phyloP scores from a whole-genome alignment of 163 green algal genomes.

The Trebouxiophyceae sp. region DNA sequence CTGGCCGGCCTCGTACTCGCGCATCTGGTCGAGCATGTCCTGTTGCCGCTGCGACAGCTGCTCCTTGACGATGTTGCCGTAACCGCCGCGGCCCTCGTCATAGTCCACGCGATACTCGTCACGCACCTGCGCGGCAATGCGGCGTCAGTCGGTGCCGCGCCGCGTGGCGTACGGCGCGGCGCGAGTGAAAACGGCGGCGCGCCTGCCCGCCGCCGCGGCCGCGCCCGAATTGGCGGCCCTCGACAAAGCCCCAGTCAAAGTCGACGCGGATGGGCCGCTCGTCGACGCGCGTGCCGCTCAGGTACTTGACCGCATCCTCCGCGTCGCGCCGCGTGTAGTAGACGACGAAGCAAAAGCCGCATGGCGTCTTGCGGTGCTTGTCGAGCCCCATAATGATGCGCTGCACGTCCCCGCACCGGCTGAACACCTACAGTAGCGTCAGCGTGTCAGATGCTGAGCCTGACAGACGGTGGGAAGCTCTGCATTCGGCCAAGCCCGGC shows the following conservation, averaged over 20 bases:
- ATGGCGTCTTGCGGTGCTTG: conserved; percentile 85
- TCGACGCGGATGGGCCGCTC: conserved; percentile 88
- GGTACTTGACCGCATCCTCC: conserved; percentile 79
- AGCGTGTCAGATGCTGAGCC: too few species aligned
- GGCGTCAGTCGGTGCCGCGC: conserved; percentile 13
- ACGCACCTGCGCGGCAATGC: conserved; percentile 63
- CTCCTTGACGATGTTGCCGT: conserved; percentile 45
- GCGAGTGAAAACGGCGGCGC: conserved; percentile 4
- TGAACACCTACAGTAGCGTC: conserved; percentile 75
- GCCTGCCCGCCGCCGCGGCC: conserved; percentile 82
- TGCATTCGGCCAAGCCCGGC: too few species aligned
- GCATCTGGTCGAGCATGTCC: conserved; percentile 9
- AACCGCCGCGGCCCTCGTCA: conserved; percentile 82
- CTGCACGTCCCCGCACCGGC: conserved; percentile 72
- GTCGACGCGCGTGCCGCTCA: conserved; percentile 91
- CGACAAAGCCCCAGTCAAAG: conserved; percentile 96
- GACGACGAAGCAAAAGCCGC: conserved; percentile 96
- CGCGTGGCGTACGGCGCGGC: conserved; percentile 81
- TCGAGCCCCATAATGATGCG: conserved; percentile 97
- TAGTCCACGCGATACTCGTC: conserved; percentile 95
- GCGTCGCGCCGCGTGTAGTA: conserved; percentile 80
- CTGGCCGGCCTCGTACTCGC: conserved; percentile 16
- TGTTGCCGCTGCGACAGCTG: conserved; percentile 13
- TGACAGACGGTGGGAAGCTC: too few species aligned
- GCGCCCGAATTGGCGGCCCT: conserved; percentile 91